Conservation (phyloP, 305 asterid genomes). For the Plantago coronopus region DNA sequence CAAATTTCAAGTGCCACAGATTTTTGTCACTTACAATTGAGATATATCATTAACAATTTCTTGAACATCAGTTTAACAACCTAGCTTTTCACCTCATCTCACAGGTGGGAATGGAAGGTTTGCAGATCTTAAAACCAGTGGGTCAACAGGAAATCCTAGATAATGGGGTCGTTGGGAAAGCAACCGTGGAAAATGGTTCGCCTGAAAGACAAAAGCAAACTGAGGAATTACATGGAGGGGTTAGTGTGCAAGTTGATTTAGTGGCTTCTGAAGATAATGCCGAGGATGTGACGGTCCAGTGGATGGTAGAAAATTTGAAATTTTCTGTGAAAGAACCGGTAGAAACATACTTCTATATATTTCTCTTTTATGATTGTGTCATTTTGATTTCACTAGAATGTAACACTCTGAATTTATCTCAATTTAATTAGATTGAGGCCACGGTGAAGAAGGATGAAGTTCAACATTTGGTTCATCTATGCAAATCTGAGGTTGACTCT, state of each 20-base stretch:
- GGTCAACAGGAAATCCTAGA: conserved; percentile 32
- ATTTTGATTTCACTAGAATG: conserved; percentile 13
- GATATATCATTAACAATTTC: conserved; percentile 11
- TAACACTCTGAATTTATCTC: conserved; percentile 10
- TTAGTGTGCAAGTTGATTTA: conserved; percentile 65
- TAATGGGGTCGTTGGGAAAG: conserved; percentile 40
- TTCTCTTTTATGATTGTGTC: conserved; percentile 2
- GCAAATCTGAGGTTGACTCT: conserved; percentile 88
- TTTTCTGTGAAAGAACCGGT: conserved; percentile 93
- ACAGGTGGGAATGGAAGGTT: conserved; percentile 90
- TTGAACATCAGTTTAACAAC: conserved; percentile 10
- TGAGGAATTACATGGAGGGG: conserved; percentile 48
- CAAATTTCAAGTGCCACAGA: not conserved
- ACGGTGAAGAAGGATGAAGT: conserved; percentile 83
- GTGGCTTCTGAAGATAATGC: conserved; percentile 54
- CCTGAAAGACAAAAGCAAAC: conserved; percentile 42
- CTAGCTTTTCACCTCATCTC: conserved; percentile 15
- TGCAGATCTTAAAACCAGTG: conserved; percentile 79
- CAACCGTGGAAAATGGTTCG: conserved; percentile 37
- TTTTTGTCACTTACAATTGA: conserved; percentile 15
- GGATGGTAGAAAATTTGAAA: conserved; percentile 74
- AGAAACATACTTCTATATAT: conserved; percentile 21
- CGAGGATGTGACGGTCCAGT: conserved; percentile 47
- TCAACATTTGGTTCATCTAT: conserved; percentile 58
- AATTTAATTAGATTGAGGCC: conserved; percentile 79